These are phyloP conservation scores for Larix kaempferi DNA, from an alignment of 75 land plant genomes.

Conservation along the genomic window DNA sequence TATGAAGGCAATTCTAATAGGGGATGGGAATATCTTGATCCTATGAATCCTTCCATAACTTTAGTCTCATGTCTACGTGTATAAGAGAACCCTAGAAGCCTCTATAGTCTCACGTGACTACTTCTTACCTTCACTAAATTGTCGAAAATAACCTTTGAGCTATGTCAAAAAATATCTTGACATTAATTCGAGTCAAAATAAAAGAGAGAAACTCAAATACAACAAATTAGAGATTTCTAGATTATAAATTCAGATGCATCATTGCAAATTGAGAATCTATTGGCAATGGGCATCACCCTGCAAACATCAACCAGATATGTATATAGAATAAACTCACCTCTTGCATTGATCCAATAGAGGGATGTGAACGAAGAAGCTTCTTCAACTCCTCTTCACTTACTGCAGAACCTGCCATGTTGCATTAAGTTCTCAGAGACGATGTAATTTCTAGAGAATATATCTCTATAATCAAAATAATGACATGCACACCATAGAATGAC, in stretches of 20 bases:
- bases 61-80: no score
- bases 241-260: not conserved
- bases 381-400: constrained; percentile 1
- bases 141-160: not conserved
- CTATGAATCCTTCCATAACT: no score
- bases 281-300: no score
- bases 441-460: not conserved
- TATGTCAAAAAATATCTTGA: not conserved
- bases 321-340: constrained; percentile 7
- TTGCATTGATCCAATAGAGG: constrained; percentile 8
- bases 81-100: no score
- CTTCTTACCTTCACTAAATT: not conserved
- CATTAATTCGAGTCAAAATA: not conserved
- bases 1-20: no score
- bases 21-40: no score
- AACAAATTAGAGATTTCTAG: not conserved
- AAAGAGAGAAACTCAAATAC: not conserved
- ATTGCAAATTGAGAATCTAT: not conserved
- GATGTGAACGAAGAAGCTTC: constrained; percentile 6
- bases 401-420: not conserved
- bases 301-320: not conserved
- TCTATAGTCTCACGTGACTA: no score
- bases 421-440: not conserved
- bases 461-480: not conserved
- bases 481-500: not conserved